These are phyloP conservation scores for Bonia amplexicaulis DNA, from an alignment of 176 grass and related monocot species.

Conservation along the genomic window DNA sequence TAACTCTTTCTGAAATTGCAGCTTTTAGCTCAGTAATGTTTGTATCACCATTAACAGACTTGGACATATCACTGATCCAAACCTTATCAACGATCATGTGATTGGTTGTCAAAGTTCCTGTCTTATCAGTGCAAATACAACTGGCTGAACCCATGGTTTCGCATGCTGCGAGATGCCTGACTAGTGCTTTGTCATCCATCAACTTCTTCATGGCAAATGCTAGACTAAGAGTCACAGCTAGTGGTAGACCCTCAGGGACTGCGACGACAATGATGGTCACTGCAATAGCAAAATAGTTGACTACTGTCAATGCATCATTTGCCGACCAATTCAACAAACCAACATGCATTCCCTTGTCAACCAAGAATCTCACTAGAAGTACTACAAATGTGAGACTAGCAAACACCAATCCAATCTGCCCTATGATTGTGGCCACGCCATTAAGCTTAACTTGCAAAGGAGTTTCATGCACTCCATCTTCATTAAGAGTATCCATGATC, in stretches of 20 bases:
- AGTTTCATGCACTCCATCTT: slow-evolving; percentile 75
- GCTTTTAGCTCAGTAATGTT: slow-evolving; percentile 35
- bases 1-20: slow-evolving; percentile 46
- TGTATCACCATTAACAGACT: slow-evolving; percentile 35
- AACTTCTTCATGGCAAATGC: slow-evolving; percentile 98
- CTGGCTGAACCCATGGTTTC: slow-evolving; percentile 94
- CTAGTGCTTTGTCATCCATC: slow-evolving; percentile 80
- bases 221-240: slow-evolving; percentile 90
- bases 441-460: slow-evolving; percentile 96
- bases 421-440: slow-evolving; percentile 72
- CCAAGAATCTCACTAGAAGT: slow-evolving; percentile 53
- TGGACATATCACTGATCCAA: slow-evolving; percentile 57
- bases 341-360: slow-evolving; percentile 44
- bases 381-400: slow-evolving; percentile 72
- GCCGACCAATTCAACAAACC: slow-evolving; percentile 57
- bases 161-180: slow-evolving; percentile 83
- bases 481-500: slow-evolving; percentile 67
- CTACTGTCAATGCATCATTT: slow-evolving; percentile 67
- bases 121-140: slow-evolving; percentile 94
- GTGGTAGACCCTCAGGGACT: slow-evolving; percentile 82
- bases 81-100: slow-evolving; percentile 84
- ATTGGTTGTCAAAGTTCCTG: slow-evolving; percentile 92
- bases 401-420: slow-evolving; percentile 77
- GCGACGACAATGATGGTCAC: slow-evolving; percentile 89
- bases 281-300: slow-evolving; percentile 57